These are phyloP conservation scores for Fusarium devonianum DNA, from an alignment of 2,329 filamentous ascomycete species.

Conservation along the genomic window DNA sequence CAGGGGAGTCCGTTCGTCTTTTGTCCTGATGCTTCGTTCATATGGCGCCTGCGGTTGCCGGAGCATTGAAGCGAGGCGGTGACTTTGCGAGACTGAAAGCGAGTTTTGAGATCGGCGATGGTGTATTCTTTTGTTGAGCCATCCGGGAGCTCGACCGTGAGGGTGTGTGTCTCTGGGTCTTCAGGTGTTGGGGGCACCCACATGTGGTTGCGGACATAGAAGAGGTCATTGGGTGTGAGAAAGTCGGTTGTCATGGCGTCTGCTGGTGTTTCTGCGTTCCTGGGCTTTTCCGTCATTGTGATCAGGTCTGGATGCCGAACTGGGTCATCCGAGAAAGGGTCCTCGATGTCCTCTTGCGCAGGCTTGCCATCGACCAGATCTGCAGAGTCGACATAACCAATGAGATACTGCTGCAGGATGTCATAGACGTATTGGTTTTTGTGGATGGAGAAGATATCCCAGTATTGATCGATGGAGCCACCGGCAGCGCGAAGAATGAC, in stretches of 20 bases:
- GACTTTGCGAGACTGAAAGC: constrained; percentile 59
- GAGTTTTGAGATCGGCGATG: constrained; percentile 59
- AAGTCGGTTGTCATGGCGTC: constrained; percentile 58
- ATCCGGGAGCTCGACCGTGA: constrained; percentile 64
- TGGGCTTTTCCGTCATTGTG: constrained; percentile 61
- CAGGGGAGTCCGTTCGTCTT: constrained; percentile 66
- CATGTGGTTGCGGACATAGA: constrained; percentile 70
- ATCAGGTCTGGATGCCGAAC: constrained; percentile 58
- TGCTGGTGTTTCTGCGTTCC: constrained; percentile 67
- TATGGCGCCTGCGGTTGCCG: constrained; percentile 65
- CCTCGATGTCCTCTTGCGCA: constrained; percentile 61
- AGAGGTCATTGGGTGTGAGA: constrained; percentile 62
- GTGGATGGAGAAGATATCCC: constrained; percentile 75
- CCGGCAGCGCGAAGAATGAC: constrained; percentile 73
- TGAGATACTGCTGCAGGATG: constrained; percentile 69
- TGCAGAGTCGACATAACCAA: constrained; percentile 65
- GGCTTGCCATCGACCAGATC: constrained; percentile 67
- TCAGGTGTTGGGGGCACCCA: constrained; percentile 62
- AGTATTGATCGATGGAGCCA: constrained; percentile 70
- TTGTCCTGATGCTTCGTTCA: constrained; percentile 56
- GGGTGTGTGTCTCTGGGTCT: constrained; percentile 50
- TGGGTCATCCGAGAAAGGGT: constrained; percentile 66
- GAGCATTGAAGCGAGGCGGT: constrained; percentile 67
- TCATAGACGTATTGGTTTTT: constrained; percentile 70
- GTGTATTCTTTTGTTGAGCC: constrained; percentile 62